Evolutionary conservation across 2,329 filamentous ascomycete genomes (phyloP), one percentile per base, ranked within the genome.

Genomic region (Microcera coccophila): DNA sequence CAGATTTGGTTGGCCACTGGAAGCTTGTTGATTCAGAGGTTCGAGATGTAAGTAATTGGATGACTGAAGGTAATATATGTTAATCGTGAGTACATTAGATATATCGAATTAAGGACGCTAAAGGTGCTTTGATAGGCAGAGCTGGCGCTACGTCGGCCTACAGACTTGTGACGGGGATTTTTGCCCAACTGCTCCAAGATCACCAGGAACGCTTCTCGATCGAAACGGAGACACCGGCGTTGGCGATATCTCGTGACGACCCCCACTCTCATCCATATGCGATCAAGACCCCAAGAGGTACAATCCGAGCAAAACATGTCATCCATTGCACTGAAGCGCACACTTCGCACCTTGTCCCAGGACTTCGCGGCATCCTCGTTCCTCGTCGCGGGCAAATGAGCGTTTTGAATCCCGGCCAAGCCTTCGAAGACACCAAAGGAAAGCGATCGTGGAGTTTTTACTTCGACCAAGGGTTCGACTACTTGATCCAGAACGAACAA

Each of bases 311-410:
- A 3, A 47, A 35, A 2, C 61, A 66, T 4, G 56, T 73, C 4
- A 52, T 70, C 4, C 62, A 73, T 47, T 68, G 66, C 46, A 73
- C 69, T 3, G 72, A 73, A 39, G 69, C 55, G 1, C 63, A 67
- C 41, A 58, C 61, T 3, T 65, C 63, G 0, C 68, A 73, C 46
- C 59, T 74, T 4, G 51, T 73, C 2, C 70, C 71, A 0, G 43
- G 42, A 0, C 51, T 73, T 2, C 55, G 62, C 3, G 68, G 69
- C 1, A 53, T 50, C 2, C 36, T 72, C 8, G 65, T 60, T 34
- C 68, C 69, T 0, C 56, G 66, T 15, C 63, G 68, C 24, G 68
- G 66, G 1, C 64, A 65, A 4, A 73, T 74, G 70, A 67, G 67
- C 3, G 64, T 66, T 4, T 70, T 72, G 45, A 54, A 59, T 19